These are phyloP conservation scores for Comarum palustre DNA, from an alignment of 306 rosid species.

Conservation along the genomic window DNA sequence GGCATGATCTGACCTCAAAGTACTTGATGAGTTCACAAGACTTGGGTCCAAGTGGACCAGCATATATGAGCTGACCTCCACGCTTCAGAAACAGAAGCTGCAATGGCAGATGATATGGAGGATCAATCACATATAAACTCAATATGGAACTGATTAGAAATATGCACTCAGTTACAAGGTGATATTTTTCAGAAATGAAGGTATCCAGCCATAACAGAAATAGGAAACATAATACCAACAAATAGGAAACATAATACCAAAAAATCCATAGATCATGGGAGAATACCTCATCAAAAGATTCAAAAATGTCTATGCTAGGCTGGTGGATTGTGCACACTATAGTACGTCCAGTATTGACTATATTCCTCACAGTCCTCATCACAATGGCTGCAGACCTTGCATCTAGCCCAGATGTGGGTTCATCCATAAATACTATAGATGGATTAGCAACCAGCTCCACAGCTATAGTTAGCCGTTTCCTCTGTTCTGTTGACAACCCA, in stretches of 20 bases:
- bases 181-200: neutral
- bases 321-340: constrained; percentile 98
- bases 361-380: constrained; percentile 97
- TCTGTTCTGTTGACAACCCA: constrained; percentile 92
- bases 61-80: constrained; percentile 96
- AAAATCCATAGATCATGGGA: neutral
- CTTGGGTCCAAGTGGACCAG: constrained; percentile 94
- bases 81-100: constrained; percentile 97
- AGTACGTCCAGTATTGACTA: constrained; percentile 93
- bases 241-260: neutral
- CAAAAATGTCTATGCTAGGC: constrained; percentile 97
- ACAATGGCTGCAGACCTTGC: constrained; percentile 98
- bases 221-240: neutral
- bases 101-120: constrained; percentile 29
- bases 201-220: neutral
- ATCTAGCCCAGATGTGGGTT: constrained; percentile 97
- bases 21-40: constrained; percentile 78
- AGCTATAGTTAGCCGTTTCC: constrained; percentile 90
- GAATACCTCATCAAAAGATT: constrained; percentile 94
- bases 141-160: neutral
- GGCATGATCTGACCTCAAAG: constrained; percentile 68
- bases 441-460: constrained; percentile 96
- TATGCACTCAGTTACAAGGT: neutral
- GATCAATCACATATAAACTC: neutral
- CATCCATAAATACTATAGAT: constrained; percentile 95